These are phyloP conservation scores for Hura crepitans DNA, from an alignment of 441 rosid species.

Conservation along the genomic window DNA sequence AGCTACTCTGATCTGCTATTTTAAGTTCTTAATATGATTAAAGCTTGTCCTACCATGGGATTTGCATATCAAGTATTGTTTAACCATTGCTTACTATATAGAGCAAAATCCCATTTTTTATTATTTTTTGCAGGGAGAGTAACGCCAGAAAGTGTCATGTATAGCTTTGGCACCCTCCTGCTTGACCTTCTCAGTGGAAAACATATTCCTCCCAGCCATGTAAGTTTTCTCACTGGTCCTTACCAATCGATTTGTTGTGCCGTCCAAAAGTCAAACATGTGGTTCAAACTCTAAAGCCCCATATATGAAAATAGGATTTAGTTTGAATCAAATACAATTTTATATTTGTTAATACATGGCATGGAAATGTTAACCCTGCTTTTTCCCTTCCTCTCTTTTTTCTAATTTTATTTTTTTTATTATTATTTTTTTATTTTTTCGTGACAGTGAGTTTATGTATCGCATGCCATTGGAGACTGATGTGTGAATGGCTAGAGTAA, in stretches of 20 bases:
- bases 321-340: background rate
- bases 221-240: conserved; percentile 31
- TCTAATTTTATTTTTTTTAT: background rate
- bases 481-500: background rate
- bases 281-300: background rate
- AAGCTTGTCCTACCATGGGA: background rate
- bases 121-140: conserved; percentile 60
- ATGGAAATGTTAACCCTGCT: background rate
- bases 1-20: background rate
- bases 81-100: background rate
- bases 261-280: background rate
- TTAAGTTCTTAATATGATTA: conserved; percentile 1
- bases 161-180: conserved; percentile 86
- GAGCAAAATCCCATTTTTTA: conserved; percentile 4
- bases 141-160: conserved; percentile 79
- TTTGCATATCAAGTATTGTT: background rate
- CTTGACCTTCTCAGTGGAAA: conserved; percentile 91
- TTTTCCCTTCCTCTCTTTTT: too few relatives aligned
- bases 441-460: background rate
- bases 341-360: background rate
- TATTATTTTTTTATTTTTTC: background rate
- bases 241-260: background rate
- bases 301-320: background rate
- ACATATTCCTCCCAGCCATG: conserved; percentile 93
- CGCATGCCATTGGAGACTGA: conserved; percentile 7